Percentiles rank a stretch among this genome's conserved stretches.
Conservation (phyloP, 805 yeast genomes). For the Suhomyces sp. region DNA sequence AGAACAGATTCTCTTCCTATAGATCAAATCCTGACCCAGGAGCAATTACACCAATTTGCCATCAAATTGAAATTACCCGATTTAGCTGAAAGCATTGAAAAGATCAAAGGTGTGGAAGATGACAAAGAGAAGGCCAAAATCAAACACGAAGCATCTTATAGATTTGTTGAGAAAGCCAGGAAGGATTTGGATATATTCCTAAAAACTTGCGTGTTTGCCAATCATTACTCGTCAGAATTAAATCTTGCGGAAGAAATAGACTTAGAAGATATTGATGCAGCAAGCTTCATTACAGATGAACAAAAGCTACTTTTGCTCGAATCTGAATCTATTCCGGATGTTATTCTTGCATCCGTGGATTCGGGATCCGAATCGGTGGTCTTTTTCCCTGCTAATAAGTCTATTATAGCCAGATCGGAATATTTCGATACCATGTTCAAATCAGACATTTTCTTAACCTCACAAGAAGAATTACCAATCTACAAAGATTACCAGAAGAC, state of each 20-base stretch:
- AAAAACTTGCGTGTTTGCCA: conserved; percentile 19
- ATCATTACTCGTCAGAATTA: conserved; percentile 12
- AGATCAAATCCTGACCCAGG: conserved; percentile 16
- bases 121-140: conserved; percentile 25
- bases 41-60: conserved; percentile 30
- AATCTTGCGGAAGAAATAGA: conserved; percentile 25
- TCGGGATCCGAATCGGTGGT: conserved; percentile 22
- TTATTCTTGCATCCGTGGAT: conserved; percentile 40
- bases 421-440: conserved; percentile 65
- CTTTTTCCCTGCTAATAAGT: conserved; percentile 63
- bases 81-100: conserved; percentile 34
- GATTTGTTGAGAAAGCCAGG: conserved; percentile 36
- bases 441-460: conserved; percentile 35
- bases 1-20: conserved; percentile 33
- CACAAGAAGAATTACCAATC: conserved; percentile 17
- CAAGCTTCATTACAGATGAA: conserved; percentile 13
- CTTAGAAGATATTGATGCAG: conserved; percentile 29
- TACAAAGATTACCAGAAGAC: conserved; percentile 8
- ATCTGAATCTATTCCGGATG: conserved; percentile 43
- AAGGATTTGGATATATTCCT: conserved; percentile 32
- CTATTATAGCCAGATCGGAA: conserved; percentile 59
- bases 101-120: conserved; percentile 22
- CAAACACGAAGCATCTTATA: conserved; percentile 31
- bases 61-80: conserved; percentile 32
- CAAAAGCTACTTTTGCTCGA: conserved; percentile 25